Base-by-base conservation (phyloP, 108 stramenopile genomes). In the Conticribra weissflogii region DNA sequence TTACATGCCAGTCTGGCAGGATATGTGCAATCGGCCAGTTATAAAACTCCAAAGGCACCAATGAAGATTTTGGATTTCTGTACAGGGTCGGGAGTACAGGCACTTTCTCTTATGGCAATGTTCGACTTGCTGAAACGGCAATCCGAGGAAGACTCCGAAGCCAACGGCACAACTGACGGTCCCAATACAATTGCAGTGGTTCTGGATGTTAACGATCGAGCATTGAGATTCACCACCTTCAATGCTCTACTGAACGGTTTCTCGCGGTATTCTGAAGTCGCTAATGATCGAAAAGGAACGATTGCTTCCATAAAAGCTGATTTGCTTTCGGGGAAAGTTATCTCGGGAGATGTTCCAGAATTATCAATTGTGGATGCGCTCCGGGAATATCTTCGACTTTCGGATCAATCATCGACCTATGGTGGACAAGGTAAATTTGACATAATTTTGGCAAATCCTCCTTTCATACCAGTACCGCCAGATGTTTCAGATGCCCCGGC, bases 401-500 rank as follows among this genome's bases (percentile, higher is more conserved):
- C n/a, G n/a, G n/a, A n/a, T n/a, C n/a, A n/a, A n/a, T n/a, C n/a
- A n/a, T n/a, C n/a, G n/a, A n/a, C n/a, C n/a, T n/a, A n/a, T n/a
- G n/a, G n/a, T n/a, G n/a, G n/a, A n/a, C n/a, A n/a, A n/a, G n/a
- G n/a, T n/a, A n/a, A n/a, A n/a, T 81, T 83, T 47, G 86, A 87
- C 66, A 30, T 88, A 14, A 63, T 96, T 16, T 59, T 94, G 5
- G 85, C 92, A 8, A 96, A 96, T 81, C 95, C 95, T 30, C 95
- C 95, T 22, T 96, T 96, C 68, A 85, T 96, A 17, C 95, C 95
- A 12, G 87, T 89, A 9, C 95, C 95, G 7, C 85, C 86, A 22
- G 2, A 65, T 29, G 14, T 50, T 46, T 59, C 58, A 16, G 74
- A 79, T 46, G 41, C 73, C 28, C 46, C 21, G 27, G 81, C 63